Conservation (phyloP, 306 rosid genomes). For the Corylus avellana region DNA sequence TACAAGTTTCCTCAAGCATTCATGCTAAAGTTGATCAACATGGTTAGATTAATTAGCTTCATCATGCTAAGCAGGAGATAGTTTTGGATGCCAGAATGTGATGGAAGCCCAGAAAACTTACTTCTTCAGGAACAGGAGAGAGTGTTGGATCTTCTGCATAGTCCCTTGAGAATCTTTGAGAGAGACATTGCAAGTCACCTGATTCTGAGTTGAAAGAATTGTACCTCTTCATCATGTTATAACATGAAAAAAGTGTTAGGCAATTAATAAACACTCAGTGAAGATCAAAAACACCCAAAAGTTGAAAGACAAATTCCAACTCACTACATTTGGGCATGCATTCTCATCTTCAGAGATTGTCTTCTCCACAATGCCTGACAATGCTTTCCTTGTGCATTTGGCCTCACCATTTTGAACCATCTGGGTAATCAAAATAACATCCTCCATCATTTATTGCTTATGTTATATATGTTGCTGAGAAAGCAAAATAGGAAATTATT, state of each 20-base stretch:
- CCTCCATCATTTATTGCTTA: conserved; percentile 17
- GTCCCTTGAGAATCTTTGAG: conserved; percentile 32
- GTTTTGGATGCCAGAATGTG: neutral
- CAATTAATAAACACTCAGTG: neutral
- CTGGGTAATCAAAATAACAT: conserved; percentile 44
- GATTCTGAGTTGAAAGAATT: conserved; percentile 53
- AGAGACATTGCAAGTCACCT: conserved; percentile 28
- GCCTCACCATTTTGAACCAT: conserved; percentile 84
- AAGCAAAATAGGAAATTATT: neutral
- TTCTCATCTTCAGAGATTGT: conserved; percentile 58
- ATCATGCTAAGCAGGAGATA: conserved; percentile 5
- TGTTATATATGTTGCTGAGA: conserved; percentile 2
- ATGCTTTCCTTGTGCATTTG: conserved; percentile 44
- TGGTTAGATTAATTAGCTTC: conserved; percentile 6
- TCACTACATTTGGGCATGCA: conserved; percentile 41
- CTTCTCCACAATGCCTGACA: conserved; percentile 61
- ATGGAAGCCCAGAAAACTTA: conserved; percentile 41
- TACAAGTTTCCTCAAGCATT: neutral
- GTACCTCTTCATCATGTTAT: conserved; percentile 36
- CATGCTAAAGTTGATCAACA: neutral
- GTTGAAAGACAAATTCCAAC: neutral
- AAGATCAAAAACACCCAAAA: neutral
- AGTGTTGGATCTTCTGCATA: conserved; percentile 28
- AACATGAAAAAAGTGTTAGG: conserved; percentile 4
- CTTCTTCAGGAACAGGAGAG: conserved; percentile 38